phyloP scores from a whole-genome alignment of 1,284 basidiomycete species.

The Pyrrhoderma noxium region DNA sequence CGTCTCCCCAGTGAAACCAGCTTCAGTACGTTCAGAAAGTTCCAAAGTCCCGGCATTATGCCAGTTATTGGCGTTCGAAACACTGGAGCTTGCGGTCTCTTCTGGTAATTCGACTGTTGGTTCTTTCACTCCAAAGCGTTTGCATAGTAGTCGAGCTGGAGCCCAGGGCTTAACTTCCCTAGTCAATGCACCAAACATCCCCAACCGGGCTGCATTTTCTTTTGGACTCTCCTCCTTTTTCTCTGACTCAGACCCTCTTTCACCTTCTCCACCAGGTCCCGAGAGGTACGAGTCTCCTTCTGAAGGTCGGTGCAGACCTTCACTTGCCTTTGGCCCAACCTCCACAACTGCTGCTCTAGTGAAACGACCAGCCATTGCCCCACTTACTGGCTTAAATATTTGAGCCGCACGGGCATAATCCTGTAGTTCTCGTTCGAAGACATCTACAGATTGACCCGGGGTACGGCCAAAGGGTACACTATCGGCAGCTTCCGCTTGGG shows the following conservation, averaged over 20 bases:
- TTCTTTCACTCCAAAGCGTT: slow-evolving; percentile 90
- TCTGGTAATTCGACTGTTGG: slow-evolving; percentile 46
- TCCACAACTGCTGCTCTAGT: slow-evolving; percentile 68
- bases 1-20: slow-evolving; percentile 22
- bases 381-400: slow-evolving; percentile 88
- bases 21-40: slow-evolving; percentile 19
- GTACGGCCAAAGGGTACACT: slow-evolving; percentile 40
- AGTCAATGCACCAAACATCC: slow-evolving; percentile 85
- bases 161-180: slow-evolving; percentile 70
- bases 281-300: slow-evolving; percentile 29
- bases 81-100: slow-evolving; percentile 17
- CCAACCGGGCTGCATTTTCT: slow-evolving; percentile 73
- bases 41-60: slow-evolving; percentile 16
- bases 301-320: slow-evolving; percentile 68
- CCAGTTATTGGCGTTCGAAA: slow-evolving; percentile 19
- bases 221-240: slow-evolving; percentile 62
- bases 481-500: slow-evolving; percentile 45
- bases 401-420: slow-evolving; percentile 84
- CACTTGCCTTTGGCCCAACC: slow-evolving; percentile 54
- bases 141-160: slow-evolving; percentile 80
- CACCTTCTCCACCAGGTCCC: slow-evolving; percentile 28
- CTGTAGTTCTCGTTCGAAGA: slow-evolving; percentile 74
- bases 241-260: slow-evolving; percentile 39
- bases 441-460: slow-evolving; percentile 54
- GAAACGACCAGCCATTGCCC: slow-evolving; percentile 90